Percentiles rank a stretch among this genome's conserved stretches.
phyloP scores from a whole-genome alignment of 169 alveolate species.

The Plasmodium sp. region DNA sequence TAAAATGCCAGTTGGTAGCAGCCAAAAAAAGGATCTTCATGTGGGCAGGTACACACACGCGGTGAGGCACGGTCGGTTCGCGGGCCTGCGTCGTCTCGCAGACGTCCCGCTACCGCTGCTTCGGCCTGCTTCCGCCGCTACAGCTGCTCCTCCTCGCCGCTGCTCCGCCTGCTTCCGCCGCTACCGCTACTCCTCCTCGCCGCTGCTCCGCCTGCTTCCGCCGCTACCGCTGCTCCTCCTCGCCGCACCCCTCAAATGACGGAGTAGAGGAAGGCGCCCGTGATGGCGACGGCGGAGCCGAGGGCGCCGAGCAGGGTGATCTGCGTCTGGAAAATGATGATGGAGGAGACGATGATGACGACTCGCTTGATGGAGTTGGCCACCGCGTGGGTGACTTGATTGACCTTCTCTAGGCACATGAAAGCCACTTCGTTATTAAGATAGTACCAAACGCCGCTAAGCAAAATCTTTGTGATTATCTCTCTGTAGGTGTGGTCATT shows the following conservation, averaged over 20 bases:
- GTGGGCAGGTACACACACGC: not conserved
- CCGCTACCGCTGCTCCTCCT: no score
- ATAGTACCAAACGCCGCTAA: slow-evolving; percentile 86
- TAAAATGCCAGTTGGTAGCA: not conserved
- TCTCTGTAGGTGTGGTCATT: slow-evolving; percentile 69
- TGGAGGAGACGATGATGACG: slow-evolving; percentile 84
- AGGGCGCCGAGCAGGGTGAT: slow-evolving; percentile 81
- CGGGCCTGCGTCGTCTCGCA: not conserved
- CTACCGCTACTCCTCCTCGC: not conserved
- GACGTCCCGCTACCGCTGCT: not conserved
- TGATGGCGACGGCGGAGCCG: slow-evolving; percentile 85
- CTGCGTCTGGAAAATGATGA: slow-evolving; percentile 81
- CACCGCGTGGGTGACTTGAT: slow-evolving; percentile 88
- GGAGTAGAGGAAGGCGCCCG: slow-evolving; percentile 85
- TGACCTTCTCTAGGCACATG: slow-evolving; percentile 84
- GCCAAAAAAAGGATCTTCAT: not conserved
- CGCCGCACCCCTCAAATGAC: slow-evolving; percentile 38
- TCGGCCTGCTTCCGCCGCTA: not conserved
- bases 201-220: no score
- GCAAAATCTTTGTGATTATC: slow-evolving; percentile 41
- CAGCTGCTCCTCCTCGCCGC: no score
- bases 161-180: no score
- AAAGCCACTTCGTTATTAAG: slow-evolving; percentile 86
- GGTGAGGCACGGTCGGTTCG: not conserved
- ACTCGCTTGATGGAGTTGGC: slow-evolving; percentile 88